A percentile compares a stretch with the other conserved stretches of the same genome.
Evolutionary conservation across 768 basidiomycete genomes (phyloP).

Genomic region (Boletus rubescentipes): DNA sequence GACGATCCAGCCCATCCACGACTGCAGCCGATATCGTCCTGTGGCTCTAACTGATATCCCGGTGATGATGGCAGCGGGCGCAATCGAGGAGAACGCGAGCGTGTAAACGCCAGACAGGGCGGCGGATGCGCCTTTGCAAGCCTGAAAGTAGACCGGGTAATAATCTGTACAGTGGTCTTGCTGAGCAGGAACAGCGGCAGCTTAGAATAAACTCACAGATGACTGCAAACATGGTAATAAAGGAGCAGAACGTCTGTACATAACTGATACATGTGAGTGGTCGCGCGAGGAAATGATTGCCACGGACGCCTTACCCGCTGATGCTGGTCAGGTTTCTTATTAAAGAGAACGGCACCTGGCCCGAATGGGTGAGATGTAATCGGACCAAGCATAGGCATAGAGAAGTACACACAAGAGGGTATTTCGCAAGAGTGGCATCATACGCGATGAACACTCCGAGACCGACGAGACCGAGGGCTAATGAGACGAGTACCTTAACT

Average conservation of each 20-base stretch:
- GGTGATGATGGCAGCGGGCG: slow-evolving; percentile 30
- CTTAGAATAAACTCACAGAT: background rate
- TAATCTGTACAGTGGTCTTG: slow-evolving; percentile 30
- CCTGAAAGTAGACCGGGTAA: slow-evolving; percentile 45
- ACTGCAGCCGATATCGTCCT: slow-evolving; percentile 33
- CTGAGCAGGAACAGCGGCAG: background rate
- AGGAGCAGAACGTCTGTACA: background rate
- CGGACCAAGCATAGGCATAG: too few relatives aligned
- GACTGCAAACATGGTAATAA: background rate
- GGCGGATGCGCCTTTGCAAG: slow-evolving; percentile 34
- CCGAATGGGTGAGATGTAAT: background rate
- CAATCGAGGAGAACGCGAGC: slow-evolving; percentile 24
- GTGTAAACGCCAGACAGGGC: slow-evolving; percentile 27
- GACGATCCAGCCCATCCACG: slow-evolving; percentile 33
- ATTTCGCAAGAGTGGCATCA: slow-evolving; percentile 33
- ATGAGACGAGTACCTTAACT: slow-evolving; percentile 38
- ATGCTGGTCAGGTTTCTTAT: background rate
- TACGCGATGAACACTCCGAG: slow-evolving; percentile 41
- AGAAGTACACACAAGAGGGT: slow-evolving; percentile 29
- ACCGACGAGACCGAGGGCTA: slow-evolving; percentile 41
- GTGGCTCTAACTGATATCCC: slow-evolving; percentile 30
- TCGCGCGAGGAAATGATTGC: too few relatives aligned
- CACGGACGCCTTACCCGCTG: background rate
- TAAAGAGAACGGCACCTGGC: slow-evolving; percentile 7
- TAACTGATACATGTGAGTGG: background rate